Conservation (phyloP, 2,329 filamentous ascomycete genomes). For the Aspergillus puulaauensis region DNA sequence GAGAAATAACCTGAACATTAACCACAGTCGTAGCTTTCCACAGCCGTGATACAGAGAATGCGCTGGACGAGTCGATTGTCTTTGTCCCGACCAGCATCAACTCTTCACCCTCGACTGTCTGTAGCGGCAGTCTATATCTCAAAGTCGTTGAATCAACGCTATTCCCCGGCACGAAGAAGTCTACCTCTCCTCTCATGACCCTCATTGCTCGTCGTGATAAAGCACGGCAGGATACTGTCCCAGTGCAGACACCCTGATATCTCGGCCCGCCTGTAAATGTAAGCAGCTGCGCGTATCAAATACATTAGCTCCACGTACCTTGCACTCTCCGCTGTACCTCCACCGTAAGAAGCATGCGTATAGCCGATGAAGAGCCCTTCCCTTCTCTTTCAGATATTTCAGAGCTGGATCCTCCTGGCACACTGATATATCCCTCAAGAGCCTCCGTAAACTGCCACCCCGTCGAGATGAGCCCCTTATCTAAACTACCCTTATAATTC, state of each 20-base stretch:
- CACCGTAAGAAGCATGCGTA: constrained; percentile 10
- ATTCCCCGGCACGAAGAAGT: constrained; percentile 1
- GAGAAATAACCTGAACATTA: constrained; percentile 8
- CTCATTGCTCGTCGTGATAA: constrained; percentile 1
- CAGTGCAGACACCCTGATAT: constrained; percentile 7
- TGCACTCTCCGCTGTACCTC: not conserved
- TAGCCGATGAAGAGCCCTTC: constrained; percentile 4
- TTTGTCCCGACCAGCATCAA: constrained; percentile 4
- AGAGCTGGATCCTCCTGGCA: not conserved
- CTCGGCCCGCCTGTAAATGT: not conserved
- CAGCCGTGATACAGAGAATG: constrained; percentile 12
- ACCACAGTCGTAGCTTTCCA: constrained; percentile 19
- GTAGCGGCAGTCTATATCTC: constrained; percentile 1
- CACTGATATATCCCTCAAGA: constrained; percentile 12
- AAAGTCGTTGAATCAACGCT: constrained; percentile 7
- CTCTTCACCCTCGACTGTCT: constrained; percentile 5
- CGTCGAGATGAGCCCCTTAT: not conserved
- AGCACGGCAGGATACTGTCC: constrained; percentile 9
- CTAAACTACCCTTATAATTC: not conserved
- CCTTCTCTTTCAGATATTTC: not conserved
- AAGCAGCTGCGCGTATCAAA: not conserved
- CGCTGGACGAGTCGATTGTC: constrained; percentile 2
- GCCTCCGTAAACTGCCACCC: constrained; percentile 20
- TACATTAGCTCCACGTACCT: not conserved
- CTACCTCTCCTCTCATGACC: not conserved